Evolutionary conservation across 768 basidiomycete genomes (phyloP), one percentile per base, ranked within the genome.

Genomic region (Auricularia heimuer): DNA sequence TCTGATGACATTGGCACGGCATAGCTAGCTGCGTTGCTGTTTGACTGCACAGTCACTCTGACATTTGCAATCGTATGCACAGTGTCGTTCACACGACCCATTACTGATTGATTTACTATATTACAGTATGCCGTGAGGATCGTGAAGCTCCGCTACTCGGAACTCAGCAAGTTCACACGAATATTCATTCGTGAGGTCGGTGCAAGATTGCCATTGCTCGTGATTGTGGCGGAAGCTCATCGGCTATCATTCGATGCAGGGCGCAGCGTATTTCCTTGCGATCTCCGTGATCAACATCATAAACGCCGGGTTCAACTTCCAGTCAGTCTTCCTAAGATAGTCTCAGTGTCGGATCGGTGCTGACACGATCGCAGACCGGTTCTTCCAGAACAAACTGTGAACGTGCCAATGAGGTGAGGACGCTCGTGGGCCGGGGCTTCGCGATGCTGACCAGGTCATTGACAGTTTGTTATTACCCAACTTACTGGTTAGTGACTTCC

Each of bases 261-360:
- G 56, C 18, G 56, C 56, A 14, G 34, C 34, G 11, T 60, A 60
- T 29, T 60, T 60, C 29, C 21, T 60, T 29, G 56, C 56, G 10
- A 60, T 60, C 56, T 33, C 29, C 29, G 21, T 24, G 29, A 60
- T 60, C 56, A 60, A 60, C 24, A 60, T 60, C 56, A 60, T 60
- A 14, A 60, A 60, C 56, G 56, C 24, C 29, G 24, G 34, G 8
- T 54, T 54, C 54, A 54, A 54, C 54, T 54, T n/a, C 54, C 24
- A 60, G 56, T 60, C 7, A 14, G 21, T 60, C 21, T 16, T 10
- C 11, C 44, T 56, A 21, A 2, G 24, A 11, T 56, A 56, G 54
- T 10, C 3, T 18, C 44, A 45, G 11, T 45, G 18, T 45, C 44
- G 11, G 44, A 45, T 45, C 44, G 11, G 11, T 45, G 44, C 44